Conservation (phyloP, 306 rosid species). For the Quillaja saponaria region DNA sequence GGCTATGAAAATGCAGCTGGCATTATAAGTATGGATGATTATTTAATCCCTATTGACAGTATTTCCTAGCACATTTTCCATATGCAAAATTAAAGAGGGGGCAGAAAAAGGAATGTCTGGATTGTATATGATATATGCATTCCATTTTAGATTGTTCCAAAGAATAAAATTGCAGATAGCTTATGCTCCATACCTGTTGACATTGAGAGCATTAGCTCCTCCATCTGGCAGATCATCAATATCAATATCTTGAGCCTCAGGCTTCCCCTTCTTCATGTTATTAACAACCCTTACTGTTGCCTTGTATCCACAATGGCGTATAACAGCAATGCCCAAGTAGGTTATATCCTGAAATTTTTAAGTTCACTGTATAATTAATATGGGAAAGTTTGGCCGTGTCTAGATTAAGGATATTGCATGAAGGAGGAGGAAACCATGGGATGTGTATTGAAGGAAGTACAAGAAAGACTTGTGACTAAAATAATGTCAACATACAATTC, state of each 20-base stretch:
- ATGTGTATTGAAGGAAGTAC: not conserved
- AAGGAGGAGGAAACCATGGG: not conserved
- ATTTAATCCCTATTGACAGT: not conserved
- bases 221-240: slow-evolving; percentile 86
- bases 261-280: slow-evolving; percentile 52
- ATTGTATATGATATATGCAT: not conserved
- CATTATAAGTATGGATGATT: not conserved
- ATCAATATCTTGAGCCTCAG: slow-evolving; percentile 56
- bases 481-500: not conserved
- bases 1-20: not conserved
- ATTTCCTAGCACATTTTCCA: not conserved
- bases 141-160: not conserved
- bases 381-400: too few species aligned
- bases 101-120: not conserved
- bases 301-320: slow-evolving; percentile 82
- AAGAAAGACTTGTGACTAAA: not conserved
- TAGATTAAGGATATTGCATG: not conserved
- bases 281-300: slow-evolving; percentile 78
- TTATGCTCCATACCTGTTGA: slow-evolving; percentile 70
- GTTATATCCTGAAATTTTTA: slow-evolving; percentile 65
- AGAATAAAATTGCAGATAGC: not conserved
- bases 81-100: not conserved
- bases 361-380: too few species aligned
- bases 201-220: slow-evolving; percentile 89
- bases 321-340: slow-evolving; percentile 62